Base-by-base conservation (phyloP, 805 yeast genomes). In the Candida lessepsii region DNA sequence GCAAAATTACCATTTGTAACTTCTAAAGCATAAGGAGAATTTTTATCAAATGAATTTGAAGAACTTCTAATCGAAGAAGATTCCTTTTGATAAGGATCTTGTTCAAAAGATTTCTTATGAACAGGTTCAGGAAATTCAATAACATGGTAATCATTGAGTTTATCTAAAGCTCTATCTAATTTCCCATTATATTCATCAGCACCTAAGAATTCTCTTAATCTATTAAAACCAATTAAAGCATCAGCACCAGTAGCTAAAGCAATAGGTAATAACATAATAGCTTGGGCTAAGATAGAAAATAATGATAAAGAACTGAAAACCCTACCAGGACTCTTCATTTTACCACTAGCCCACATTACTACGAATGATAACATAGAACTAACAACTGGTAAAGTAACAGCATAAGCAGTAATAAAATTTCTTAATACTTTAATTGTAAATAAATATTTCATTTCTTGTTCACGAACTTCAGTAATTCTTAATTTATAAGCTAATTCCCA, bases 171-270 rank as follows among this genome's bases (percentile, higher is more conserved):
- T 3, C 43, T 33, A 11, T 47, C 42, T 20, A 53, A 46, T 18
- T 45, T 47, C 4, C 42, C 41, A 18, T 49, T 40, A 25, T 42
- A 52, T 43, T 61, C 65, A n/a, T 48, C 53, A 25, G 63, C 47
- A 27, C 49, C 43, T 26, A 63, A 49, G 37, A 48, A 61, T 9
- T 55, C 63, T 26, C 45, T 49, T 29, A 59, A 49, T 42, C 66
- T 47, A 13, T 44, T 54, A 46, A 68, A 63, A 0, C 72, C 75
- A 50, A 67, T 61, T 28, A 56, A 54, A 8, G 73, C 74, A 49
- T 70, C 75, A 11, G 73, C 70, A 27, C 69, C 74, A 16, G 71
- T 58, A 8, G 73, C 65, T 48, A 70, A 61, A 9, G 75, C 70
- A 44, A 67, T 54, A 5, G 75, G 75, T 39, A 69, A 55, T 31